phyloP scores from a whole-genome alignment of 345 rosid genomes.

The Populus nigra region DNA sequence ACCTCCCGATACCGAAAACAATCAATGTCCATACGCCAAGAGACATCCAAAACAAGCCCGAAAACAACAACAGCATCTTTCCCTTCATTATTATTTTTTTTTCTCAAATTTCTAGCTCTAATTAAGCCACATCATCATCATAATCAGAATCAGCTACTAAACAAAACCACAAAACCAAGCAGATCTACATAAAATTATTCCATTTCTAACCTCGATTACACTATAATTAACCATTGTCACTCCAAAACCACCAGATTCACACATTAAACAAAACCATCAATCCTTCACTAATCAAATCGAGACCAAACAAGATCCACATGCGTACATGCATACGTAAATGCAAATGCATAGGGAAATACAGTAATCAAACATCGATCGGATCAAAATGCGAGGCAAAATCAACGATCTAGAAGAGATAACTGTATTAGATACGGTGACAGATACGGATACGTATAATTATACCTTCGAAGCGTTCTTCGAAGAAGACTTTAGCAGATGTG shows the following conservation, averaged over 20 bases:
- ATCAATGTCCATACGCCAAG: neutral
- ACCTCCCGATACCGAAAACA: neutral
- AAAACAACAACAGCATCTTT: neutral
- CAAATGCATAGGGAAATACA: neutral
- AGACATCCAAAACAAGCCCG: neutral
- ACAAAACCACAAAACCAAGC: neutral
- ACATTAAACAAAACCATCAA: neutral
- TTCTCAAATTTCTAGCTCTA: neutral
- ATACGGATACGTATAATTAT: conserved; percentile 5
- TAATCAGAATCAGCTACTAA: neutral
- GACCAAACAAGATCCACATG: neutral
- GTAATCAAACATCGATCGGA: neutral
- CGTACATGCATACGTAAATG: neutral
- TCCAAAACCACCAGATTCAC: conserved; percentile 13
- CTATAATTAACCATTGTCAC: neutral
- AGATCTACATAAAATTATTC: conserved; percentile 17
- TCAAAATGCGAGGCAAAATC: neutral
- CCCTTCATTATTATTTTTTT: no score
- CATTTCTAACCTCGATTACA: conserved; percentile 5
- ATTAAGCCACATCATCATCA: neutral
- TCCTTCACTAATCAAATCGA: conserved; percentile 3
- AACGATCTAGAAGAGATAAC: neutral
- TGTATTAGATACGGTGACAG: neutral
- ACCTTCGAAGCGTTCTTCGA: conserved; percentile 95
- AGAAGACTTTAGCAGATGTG: conserved; percentile 67